phyloP scores from a whole-genome alignment of 2,329 filamentous ascomycete genomes.

The Berkeleyomyces rouxiae region DNA sequence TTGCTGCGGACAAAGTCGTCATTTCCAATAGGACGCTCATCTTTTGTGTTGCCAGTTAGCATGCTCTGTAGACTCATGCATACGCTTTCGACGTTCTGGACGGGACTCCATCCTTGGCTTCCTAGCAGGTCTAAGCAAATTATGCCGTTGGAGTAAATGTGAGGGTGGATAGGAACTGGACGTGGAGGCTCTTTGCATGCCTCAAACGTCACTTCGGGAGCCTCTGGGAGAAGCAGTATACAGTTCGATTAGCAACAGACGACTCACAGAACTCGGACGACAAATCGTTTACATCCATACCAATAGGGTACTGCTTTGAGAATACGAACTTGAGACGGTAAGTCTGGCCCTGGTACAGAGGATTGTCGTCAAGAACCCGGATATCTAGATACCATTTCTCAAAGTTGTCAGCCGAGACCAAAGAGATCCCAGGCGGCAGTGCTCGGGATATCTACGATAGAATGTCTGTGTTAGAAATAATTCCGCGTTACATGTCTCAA shows the following conservation, averaged over 20 bases:
- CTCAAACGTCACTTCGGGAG: constrained; percentile 85
- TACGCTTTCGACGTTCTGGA: constrained; percentile 91
- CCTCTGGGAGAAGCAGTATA: constrained; percentile 38
- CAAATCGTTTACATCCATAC: constrained; percentile 28
- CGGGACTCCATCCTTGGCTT: constrained; percentile 79
- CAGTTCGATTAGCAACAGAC: neutral
- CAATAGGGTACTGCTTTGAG: constrained; percentile 72
- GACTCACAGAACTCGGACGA: neutral
- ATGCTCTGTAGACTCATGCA: constrained; percentile 98
- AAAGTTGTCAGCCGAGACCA: constrained; percentile 68
- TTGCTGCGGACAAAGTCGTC: constrained; percentile 77
- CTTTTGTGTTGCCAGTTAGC: constrained; percentile 85
- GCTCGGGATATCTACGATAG: constrained; percentile 32
- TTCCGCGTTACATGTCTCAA: neutral
- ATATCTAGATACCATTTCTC: constrained; percentile 91
- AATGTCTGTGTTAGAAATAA: neutral
- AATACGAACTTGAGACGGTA: constrained; percentile 85
- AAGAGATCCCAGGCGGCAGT: constrained; percentile 53
- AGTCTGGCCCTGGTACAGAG: constrained; percentile 62
- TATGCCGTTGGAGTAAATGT: constrained; percentile 97
- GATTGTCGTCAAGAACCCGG: constrained; percentile 74
- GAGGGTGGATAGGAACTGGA: constrained; percentile 81
- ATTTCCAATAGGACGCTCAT: constrained; percentile 80
- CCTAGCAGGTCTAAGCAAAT: constrained; percentile 93
- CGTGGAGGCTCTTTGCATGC: constrained; percentile 35